These are phyloP conservation scores for Phycomyces blakesleeanus DNA, from an alignment of 192 early-diverging fungal species.

Conservation along the genomic window DNA sequence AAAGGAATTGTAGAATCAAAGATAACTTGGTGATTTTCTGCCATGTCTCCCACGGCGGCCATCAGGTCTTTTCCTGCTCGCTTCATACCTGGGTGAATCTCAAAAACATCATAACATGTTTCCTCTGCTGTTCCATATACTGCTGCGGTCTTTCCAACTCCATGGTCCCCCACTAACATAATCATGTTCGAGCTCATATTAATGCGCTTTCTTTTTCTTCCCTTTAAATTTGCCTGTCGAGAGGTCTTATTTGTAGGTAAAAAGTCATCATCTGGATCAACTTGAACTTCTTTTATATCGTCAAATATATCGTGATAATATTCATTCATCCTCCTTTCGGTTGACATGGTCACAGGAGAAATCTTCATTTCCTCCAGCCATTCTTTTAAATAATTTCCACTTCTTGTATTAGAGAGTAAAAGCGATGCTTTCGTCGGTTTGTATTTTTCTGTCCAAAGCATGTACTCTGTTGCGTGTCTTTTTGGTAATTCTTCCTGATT, in stretches of 20 bases:
- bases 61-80: constrained; percentile 71
- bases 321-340: not conserved
- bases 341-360: constrained; percentile 13
- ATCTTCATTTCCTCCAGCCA: constrained; percentile 30
- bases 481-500: not conserved
- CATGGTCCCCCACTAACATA: constrained; percentile 64
- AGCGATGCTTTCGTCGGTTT: constrained; percentile 6
- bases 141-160: constrained; percentile 70
- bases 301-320: not conserved
- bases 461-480: not conserved
- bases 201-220: not conserved
- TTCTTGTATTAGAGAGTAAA: constrained; percentile 7
- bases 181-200: constrained; percentile 33
- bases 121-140: constrained; percentile 72
- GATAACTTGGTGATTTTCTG: constrained; percentile 67
- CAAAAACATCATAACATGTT: constrained; percentile 71
- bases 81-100: constrained; percentile 64
- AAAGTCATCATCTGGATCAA: not conserved
- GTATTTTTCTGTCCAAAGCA: constrained; percentile 23
- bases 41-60: constrained; percentile 63
- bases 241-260: not conserved
- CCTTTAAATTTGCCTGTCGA: not conserved
- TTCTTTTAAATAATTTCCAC: constrained; percentile 10
- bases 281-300: not conserved
- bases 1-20: constrained; percentile 17